These are phyloP conservation scores for Colletotrichum sp. DNA, from an alignment of 2,329 filamentous ascomycete genomes.

Conservation along the genomic window DNA sequence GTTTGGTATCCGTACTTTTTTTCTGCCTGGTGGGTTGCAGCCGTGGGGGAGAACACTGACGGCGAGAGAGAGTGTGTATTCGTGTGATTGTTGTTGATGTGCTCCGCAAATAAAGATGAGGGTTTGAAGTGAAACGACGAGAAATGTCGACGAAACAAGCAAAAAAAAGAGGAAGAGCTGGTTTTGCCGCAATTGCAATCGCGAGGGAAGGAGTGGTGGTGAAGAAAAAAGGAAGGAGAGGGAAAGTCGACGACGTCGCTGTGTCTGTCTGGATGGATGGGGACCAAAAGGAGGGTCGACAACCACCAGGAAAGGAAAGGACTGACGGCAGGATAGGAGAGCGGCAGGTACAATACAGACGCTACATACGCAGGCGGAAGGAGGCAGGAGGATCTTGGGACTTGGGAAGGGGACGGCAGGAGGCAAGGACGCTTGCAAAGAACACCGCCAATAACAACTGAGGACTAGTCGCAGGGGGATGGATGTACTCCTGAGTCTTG, in stretches of 20 bases:
- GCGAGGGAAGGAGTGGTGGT: not conserved
- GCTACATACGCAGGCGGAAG: not conserved
- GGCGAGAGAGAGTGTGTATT: not conserved
- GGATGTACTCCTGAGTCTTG: not conserved
- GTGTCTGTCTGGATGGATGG: not conserved
- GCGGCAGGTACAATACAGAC: not conserved
- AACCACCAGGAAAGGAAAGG: not conserved
- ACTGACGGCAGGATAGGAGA: not conserved
- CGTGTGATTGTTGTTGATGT: not conserved
- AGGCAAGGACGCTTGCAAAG: not conserved
- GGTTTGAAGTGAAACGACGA: constrained; percentile 1
- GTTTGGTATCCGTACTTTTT: not conserved
- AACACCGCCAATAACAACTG: not conserved
- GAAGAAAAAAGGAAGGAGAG: not conserved
- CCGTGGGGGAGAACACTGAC: not conserved
- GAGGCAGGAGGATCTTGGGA: not conserved
- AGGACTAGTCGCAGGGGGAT: not conserved
- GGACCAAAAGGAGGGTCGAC: constrained; percentile 2
- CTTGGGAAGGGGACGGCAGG: not conserved
- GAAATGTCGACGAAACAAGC: not conserved
- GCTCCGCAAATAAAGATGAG: not conserved
- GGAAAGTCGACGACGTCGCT: not conserved
- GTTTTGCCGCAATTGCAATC: not conserved
- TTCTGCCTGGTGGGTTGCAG: constrained; percentile 18
- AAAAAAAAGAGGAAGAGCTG: not conserved